Evolutionary conservation across 148 eudicot species (phyloP), one percentile per base, ranked within the genome.

Genomic region (Heliamphora exappendiculata): DNA sequence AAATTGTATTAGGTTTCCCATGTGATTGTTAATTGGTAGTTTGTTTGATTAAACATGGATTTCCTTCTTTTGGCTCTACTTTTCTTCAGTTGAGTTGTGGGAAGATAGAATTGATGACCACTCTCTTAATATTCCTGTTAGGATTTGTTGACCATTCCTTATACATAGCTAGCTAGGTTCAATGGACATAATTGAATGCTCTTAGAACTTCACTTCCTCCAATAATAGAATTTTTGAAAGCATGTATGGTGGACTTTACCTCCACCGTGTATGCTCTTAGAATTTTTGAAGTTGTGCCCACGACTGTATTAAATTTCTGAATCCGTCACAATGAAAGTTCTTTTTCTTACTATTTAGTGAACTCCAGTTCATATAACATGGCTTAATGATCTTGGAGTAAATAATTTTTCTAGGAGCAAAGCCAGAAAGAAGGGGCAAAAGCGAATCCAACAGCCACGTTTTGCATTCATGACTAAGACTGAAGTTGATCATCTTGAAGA

Each of bases 401-500:
- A 55, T 34, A 42, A 45, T n/a, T n/a, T 72, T 47, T 82, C 64
- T 80, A 94, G 98, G 83, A 76, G 81, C 17, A 95, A 92, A 83
- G 86, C 75, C 19, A 89, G 81, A 80, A 91, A 87, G 84, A 92
- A 92, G 87, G 97, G 88, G 72, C 86, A 87, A 75, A 95, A 94
- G 87, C 79, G 97, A 68, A 78, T 84, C 73, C 88, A 94, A 55
- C 97, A 91, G 77, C 91, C 87, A 0, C 89, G 96, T 26, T 88
- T 91, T 85, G 98, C 98, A 62, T 95, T 95, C 85, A 86, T 92
- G 89, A 95, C 98, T 2, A 95, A 88, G 80, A 95, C 96, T 67
- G 98, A 95, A 80, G 87, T 92, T 64, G 98, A 95, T 87, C 93
- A 95, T 74, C 98, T 95, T 79, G 98, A 95, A 83, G 98, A 95